phyloP scores from a whole-genome alignment of 2,329 filamentous ascomycete genomes.

The Bimuria novae-zelandiae region DNA sequence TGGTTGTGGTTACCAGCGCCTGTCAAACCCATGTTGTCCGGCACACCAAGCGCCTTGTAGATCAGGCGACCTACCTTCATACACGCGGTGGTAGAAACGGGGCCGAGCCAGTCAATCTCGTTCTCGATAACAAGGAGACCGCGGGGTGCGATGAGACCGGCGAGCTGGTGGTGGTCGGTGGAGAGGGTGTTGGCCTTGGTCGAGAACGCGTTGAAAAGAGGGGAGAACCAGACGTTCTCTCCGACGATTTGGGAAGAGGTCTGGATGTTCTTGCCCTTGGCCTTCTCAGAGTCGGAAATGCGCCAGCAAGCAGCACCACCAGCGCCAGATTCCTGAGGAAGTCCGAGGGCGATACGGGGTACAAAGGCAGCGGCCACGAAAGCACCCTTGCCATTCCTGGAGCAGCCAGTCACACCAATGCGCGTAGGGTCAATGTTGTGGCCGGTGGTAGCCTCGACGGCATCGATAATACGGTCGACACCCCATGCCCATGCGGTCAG shows the following conservation, averaged over 20 bases:
- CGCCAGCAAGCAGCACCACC: constrained; percentile 67
- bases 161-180: constrained; percentile 63
- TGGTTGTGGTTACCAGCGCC: constrained; percentile 60
- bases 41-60: constrained; percentile 59
- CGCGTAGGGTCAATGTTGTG: constrained; percentile 50
- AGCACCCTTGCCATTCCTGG: constrained; percentile 67
- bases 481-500: constrained; percentile 68
- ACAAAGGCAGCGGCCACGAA: constrained; percentile 65
- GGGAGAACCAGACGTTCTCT: constrained; percentile 68
- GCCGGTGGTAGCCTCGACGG: constrained; percentile 56
- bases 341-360: constrained; percentile 62
- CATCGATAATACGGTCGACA: constrained; percentile 64
- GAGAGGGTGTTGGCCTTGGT: constrained; percentile 54
- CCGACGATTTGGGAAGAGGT: constrained; percentile 62
- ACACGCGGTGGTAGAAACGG: constrained; percentile 61
- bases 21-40: constrained; percentile 63
- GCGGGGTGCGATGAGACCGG: constrained; percentile 60
- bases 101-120: constrained; percentile 63
- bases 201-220: constrained; percentile 58
- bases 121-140: constrained; percentile 63
- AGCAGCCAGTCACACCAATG: constrained; percentile 65
- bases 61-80: constrained; percentile 61
- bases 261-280: constrained; percentile 62
- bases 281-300: constrained; percentile 51
- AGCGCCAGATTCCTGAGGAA: constrained; percentile 66